Percentiles rank a stretch among this genome's conserved stretches.
phyloP scores from a whole-genome alignment of 257 asterid species.

The Fraxinus anomala region DNA sequence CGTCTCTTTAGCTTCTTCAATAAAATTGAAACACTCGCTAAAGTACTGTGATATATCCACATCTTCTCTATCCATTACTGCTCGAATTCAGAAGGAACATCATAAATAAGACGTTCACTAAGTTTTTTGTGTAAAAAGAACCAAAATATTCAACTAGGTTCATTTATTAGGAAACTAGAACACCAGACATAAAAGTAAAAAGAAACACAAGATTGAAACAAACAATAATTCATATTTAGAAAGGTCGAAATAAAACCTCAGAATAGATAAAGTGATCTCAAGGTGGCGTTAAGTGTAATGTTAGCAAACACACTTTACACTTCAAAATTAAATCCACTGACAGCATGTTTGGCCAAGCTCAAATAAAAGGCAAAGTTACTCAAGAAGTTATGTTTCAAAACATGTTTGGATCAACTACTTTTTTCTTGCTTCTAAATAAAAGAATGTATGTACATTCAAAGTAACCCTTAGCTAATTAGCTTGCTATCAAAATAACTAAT shows the following conservation, averaged over 20 bases:
- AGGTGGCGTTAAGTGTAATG: neutral
- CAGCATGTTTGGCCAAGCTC: too few relatives aligned
- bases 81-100: constrained; percentile 31
- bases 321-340: neutral
- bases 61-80: constrained; percentile 71
- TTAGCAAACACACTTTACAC: neutral
- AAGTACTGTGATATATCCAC: constrained; percentile 52
- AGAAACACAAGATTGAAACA: neutral
- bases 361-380: too few relatives aligned
- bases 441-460: too few relatives aligned
- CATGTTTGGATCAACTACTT: too few relatives aligned
- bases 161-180: neutral
- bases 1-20: constrained; percentile 65
- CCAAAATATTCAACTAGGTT: neutral
- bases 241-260: neutral
- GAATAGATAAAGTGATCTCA: neutral
- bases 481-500: neutral
- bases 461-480: neutral
- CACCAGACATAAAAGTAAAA: neutral
- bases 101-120: constrained; percentile 3
- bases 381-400: too few relatives aligned
- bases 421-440: neutral
- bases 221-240: too few relatives aligned
- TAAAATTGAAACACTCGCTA: constrained; percentile 74
- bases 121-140: constrained; percentile 8